These are phyloP conservation scores for Quercus phellos DNA, from an alignment of 331 rosid species.

Conservation along the genomic window DNA sequence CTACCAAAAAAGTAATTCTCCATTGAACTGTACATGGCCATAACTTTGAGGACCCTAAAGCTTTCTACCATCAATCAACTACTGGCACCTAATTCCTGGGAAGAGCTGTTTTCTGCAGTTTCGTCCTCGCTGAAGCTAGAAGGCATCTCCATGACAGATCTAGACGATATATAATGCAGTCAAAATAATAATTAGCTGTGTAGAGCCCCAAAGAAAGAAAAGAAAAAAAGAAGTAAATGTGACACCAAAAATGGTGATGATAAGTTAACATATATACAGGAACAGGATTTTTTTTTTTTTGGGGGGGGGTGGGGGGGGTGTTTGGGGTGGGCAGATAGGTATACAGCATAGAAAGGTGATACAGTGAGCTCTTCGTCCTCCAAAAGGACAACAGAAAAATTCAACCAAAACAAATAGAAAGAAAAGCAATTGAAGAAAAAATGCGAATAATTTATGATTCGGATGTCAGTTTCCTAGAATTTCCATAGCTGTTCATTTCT, in stretches of 20 bases:
- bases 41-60: slow-evolving; percentile 18
- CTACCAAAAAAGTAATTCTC: slow-evolving; percentile 22
- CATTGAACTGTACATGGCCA: slow-evolving; percentile 51
- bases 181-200: slow-evolving; percentile 16
- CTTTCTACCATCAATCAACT: slow-evolving; percentile 15
- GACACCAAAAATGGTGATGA: background rate
- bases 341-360: background rate
- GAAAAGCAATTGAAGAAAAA: background rate
- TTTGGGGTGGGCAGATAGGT: too few relatives aligned
- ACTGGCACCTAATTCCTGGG: slow-evolving; percentile 40
- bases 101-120: slow-evolving; percentile 76
- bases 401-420: background rate
- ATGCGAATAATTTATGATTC: background rate
- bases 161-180: slow-evolving; percentile 29
- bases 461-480: background rate
- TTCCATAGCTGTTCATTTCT: background rate
- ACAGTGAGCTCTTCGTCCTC: background rate
- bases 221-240: background rate
- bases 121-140: slow-evolving; percentile 84
- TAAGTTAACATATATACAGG: background rate
- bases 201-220: background rate
- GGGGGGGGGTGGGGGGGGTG: too few relatives aligned
- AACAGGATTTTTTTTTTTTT: too few relatives aligned
- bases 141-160: slow-evolving; percentile 58
- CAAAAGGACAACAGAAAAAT: background rate